A percentile compares a stretch with the other conserved stretches of the same genome.
Evolutionary conservation across 73 alveolate genomes (phyloP).

Genomic region (Stentor coeruleus): DNA sequence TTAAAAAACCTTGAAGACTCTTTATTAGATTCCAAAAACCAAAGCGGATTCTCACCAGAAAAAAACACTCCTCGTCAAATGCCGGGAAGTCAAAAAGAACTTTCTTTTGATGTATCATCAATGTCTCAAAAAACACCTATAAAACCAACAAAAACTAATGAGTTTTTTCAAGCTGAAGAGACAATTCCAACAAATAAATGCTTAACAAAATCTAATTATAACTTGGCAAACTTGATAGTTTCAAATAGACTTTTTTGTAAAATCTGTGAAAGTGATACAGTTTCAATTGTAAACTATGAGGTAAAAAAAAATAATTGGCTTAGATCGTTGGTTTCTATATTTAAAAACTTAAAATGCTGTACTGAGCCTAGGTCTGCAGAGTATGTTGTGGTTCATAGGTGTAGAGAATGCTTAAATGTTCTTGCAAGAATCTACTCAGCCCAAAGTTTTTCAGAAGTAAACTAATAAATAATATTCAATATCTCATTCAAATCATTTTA

Average conservation of each 20-base stretch:
- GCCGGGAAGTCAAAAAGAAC: background rate
- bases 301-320: background rate
- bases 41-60: background rate
- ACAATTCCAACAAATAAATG: background rate
- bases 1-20: slow-evolving; percentile 1
- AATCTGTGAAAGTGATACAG: background rate
- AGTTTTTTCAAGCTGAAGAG: background rate
- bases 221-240: background rate
- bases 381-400: background rate
- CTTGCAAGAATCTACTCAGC: background rate
- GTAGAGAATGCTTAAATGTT: background rate
- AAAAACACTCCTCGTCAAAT: background rate
- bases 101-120: background rate
- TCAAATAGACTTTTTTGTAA: background rate
- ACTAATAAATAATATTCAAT: too few species aligned
- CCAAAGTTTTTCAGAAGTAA: background rate
- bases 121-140: too few species aligned
- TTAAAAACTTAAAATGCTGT: background rate
- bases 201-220: background rate
- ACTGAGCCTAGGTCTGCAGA: background rate
- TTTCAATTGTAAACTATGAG: background rate
- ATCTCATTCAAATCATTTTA: too few species aligned
- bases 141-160: background rate
- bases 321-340: background rate
- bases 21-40: background rate